These are phyloP conservation scores for Cinchona pubescens DNA, from an alignment of 257 asterid genomes.

Conservation along the genomic window DNA sequence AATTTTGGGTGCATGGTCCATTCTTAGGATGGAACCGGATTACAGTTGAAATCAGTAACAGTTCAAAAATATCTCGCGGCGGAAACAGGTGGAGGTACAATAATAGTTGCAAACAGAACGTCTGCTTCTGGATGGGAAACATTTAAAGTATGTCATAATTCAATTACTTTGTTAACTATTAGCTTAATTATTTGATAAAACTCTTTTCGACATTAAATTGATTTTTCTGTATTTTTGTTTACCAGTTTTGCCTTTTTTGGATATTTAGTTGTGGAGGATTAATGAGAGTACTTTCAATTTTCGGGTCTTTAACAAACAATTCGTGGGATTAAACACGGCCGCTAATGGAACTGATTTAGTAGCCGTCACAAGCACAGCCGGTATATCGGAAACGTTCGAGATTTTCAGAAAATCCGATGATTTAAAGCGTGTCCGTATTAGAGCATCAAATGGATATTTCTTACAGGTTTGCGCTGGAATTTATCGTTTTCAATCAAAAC, in stretches of 20 bases:
- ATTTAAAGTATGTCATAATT: slow-evolving; percentile 35
- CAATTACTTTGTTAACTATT: no score
- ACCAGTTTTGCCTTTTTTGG: no score
- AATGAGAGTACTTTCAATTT: slow-evolving; percentile 49
- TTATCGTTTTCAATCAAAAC: background rate
- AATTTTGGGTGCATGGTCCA: background rate
- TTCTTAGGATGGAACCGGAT: slow-evolving; percentile 61
- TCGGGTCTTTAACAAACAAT: slow-evolving; percentile 59
- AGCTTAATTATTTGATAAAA: no score
- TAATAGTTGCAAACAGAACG: slow-evolving; percentile 60
- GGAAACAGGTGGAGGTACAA: slow-evolving; percentile 69
- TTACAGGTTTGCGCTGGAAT: slow-evolving; percentile 48
- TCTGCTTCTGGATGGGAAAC: slow-evolving; percentile 84
- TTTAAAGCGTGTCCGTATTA: slow-evolving; percentile 46
- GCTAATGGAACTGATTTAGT: slow-evolving; percentile 26
- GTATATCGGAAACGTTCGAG: slow-evolving; percentile 36
- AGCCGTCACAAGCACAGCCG: slow-evolving; percentile 33
- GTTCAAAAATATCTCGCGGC: slow-evolving; percentile 59
- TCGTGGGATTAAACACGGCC: slow-evolving; percentile 46
- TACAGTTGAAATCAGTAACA: slow-evolving; percentile 58
- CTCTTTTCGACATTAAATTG: no score
- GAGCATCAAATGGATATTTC: slow-evolving; percentile 55
- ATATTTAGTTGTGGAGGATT: slow-evolving; percentile 64
- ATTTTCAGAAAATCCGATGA: slow-evolving; percentile 45
- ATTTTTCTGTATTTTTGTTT: no score